phyloP scores from a whole-genome alignment of 2,329 filamentous ascomycete species.

The Tolypocladium sp. region DNA sequence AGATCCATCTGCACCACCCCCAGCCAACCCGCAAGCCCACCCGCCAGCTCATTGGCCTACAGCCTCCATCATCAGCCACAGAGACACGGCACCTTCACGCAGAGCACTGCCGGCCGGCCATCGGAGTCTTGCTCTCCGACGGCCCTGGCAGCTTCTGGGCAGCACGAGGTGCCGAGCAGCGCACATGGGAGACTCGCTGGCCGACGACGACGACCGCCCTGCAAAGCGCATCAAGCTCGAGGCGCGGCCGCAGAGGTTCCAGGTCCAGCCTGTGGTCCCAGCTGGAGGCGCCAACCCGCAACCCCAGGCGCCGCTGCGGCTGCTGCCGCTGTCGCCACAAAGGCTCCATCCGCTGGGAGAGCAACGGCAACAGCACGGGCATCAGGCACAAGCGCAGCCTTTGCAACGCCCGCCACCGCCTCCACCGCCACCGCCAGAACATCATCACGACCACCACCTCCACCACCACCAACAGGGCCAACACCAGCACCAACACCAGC shows the following conservation, averaged over 20 bases:
- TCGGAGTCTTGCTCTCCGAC: neutral
- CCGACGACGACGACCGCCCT: conserved; percentile 7
- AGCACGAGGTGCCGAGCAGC: neutral
- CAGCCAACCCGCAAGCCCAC: neutral
- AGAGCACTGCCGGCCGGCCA: neutral
- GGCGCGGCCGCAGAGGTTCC: neutral
- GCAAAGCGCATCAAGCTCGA: conserved; percentile 14
- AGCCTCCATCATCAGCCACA: neutral
- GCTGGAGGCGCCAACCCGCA: neutral
- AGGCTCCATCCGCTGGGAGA: neutral
- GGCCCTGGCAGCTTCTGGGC: neutral
- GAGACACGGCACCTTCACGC: neutral
- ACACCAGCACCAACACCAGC: neutral
- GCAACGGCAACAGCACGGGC: neutral
- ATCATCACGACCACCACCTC: neutral
- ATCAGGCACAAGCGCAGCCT: neutral
- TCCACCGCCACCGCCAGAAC: neutral
- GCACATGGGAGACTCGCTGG: conserved; percentile 8
- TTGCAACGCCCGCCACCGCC: neutral
- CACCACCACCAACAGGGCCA: neutral
- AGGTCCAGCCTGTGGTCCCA: neutral
- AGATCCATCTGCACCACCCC: neutral
- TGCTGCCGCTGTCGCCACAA: neutral
- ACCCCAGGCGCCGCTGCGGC: neutral
- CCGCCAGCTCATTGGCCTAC: neutral